Percentiles rank a stretch among this genome's conserved stretches.
Evolutionary conservation across 257 asterid species (phyloP).

Genomic region (Marsdenia floribunda): DNA sequence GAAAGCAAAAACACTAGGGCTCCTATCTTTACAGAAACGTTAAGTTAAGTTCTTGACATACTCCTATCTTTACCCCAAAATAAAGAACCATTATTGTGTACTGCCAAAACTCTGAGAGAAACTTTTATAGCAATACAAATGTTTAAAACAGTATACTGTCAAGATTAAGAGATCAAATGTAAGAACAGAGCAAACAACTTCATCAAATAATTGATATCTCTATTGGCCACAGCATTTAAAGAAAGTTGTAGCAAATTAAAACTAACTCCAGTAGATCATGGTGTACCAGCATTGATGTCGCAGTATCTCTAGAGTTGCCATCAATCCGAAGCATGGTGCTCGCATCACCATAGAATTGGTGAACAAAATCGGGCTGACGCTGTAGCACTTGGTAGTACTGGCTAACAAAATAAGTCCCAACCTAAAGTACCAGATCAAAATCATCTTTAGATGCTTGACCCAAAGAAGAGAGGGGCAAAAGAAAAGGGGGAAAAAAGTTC

Average conservation of each 20-base stretch:
- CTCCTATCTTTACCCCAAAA: no score
- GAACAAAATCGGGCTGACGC: slow-evolving; percentile 73
- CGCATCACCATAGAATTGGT: slow-evolving; percentile 82
- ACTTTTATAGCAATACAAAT: neutral
- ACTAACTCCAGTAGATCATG: neutral
- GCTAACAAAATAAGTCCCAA: slow-evolving; percentile 94
- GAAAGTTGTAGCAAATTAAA: neutral
- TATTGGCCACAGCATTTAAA: neutral
- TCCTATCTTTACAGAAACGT: no score
- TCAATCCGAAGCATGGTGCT: slow-evolving; percentile 93
- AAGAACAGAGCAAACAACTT: neutral
- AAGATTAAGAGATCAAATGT: neutral
- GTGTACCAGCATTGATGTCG: slow-evolving; percentile 78
- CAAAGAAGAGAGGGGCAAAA: neutral
- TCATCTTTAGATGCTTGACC: neutral
- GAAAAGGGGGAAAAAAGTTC: slow-evolving; percentile 5
- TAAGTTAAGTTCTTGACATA: neutral
- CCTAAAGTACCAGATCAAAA: slow-evolving; percentile 36
- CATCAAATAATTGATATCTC: neutral
- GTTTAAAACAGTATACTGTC: neutral
- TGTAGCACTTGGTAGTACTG: slow-evolving; percentile 93
- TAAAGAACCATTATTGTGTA: no score
- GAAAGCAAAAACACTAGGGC: neutral
- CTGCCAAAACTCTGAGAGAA: neutral
- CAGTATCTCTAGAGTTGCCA: slow-evolving; percentile 70